Conservation (phyloP, 371 early-diverging fungal genomes). For the Mortierella polycephala region DNA sequence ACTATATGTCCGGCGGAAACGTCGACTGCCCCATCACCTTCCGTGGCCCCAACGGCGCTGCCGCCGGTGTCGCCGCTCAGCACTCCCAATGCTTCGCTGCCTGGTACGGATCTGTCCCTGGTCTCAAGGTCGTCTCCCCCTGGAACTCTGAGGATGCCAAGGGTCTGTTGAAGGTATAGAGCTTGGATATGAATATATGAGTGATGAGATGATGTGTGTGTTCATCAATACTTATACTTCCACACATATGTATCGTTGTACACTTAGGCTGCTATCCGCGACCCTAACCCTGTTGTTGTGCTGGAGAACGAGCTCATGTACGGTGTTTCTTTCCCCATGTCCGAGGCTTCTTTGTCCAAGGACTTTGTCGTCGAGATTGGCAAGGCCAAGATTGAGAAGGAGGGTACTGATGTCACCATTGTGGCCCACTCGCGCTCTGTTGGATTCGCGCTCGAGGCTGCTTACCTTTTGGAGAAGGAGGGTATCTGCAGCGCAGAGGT, state of each 20-base stretch:
- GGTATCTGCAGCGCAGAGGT: conserved; percentile 85
- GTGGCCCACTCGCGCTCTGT: conserved; percentile 96
- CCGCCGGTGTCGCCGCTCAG: conserved; percentile 99
- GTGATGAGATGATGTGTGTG: too few species aligned
- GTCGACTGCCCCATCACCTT: conserved; percentile 97
- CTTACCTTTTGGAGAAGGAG: conserved; percentile 86
- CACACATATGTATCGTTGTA: too few species aligned
- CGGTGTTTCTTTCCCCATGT: conserved; percentile 88
- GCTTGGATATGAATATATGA: too few species aligned
- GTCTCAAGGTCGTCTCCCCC: conserved; percentile 99
- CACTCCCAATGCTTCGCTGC: conserved; percentile 99
- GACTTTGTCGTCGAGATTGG: conserved; percentile 96
- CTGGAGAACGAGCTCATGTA: conserved; percentile 99
- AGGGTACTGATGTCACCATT: conserved; percentile 93
- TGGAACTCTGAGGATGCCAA: conserved; percentile 98
- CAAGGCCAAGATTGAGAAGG: conserved; percentile 96
- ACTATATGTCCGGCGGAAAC: conserved; percentile 98
- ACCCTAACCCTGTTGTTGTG: conserved; percentile 98
- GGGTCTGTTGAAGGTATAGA: conserved; percentile 83
- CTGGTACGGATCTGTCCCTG: conserved; percentile 98
- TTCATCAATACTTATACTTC: too few species aligned
- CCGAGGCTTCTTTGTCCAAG: conserved; percentile 80
- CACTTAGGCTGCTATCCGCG: conserved; percentile 96
- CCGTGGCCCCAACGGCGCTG: conserved; percentile 99
- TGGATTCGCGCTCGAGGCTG: conserved; percentile 92